Conservation (phyloP, 306 rosid species). For the Albizia julibrissin region DNA sequence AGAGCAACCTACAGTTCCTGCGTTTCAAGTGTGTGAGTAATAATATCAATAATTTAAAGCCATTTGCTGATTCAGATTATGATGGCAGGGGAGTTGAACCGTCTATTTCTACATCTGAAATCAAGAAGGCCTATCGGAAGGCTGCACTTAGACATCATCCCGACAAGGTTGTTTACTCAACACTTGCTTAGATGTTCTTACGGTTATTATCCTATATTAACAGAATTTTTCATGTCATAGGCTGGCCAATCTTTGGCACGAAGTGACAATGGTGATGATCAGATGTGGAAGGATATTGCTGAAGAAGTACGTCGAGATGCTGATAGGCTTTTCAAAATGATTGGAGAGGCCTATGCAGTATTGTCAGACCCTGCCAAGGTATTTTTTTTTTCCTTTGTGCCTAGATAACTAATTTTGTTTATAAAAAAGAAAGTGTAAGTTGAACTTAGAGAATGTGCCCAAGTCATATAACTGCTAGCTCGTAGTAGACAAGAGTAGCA, state of each 20-base stretch:
- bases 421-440: not conserved
- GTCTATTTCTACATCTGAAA: conserved; percentile 76
- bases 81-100: conserved; percentile 88
- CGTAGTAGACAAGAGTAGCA: not conserved
- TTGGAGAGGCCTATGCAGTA: conserved; percentile 89
- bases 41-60: conserved; percentile 22
- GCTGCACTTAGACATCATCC: conserved; percentile 99
- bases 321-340: conserved; percentile 83
- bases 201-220: conserved; percentile 19
- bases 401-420: conserved; percentile 17
- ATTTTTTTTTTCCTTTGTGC: not conserved
- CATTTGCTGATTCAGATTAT: conserved; percentile 37
- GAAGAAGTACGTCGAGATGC: conserved; percentile 80
- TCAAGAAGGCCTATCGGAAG: conserved; percentile 96
- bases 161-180: conserved; percentile 67
- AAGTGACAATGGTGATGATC: conserved; percentile 79
- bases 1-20: conserved; percentile 10
- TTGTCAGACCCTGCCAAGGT: conserved; percentile 87
- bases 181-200: conserved; percentile 10
- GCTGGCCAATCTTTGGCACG: conserved; percentile 84
- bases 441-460: not conserved
- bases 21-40: not conserved
- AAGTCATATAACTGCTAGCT: not conserved
- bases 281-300: conserved; percentile 74
- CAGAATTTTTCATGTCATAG: conserved; percentile 48